These are phyloP conservation scores for Penicillium lividum DNA, from an alignment of 495 filamentous ascomycete genomes.

Conservation along the genomic window DNA sequence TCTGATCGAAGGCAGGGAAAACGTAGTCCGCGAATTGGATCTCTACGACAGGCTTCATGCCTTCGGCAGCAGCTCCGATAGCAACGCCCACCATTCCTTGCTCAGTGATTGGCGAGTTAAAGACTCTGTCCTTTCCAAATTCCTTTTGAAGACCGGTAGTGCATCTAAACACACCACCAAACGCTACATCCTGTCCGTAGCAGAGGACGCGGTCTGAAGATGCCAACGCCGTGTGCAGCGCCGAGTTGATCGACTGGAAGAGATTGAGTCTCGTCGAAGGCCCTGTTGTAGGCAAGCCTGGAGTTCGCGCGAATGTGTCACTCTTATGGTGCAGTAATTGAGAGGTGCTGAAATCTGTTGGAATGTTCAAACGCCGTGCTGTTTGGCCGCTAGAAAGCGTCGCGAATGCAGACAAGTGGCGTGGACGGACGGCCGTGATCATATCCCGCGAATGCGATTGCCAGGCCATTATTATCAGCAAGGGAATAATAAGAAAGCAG, in stretches of 20 bases:
- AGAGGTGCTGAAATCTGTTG: conserved; percentile 83
- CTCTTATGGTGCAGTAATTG: conserved; percentile 69
- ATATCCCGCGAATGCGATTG: no score
- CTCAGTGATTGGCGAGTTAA: conserved; percentile 93
- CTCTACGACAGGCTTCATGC: conserved; percentile 91
- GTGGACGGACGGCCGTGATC: no score
- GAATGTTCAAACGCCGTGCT: conserved; percentile 61
- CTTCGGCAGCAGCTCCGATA: conserved; percentile 87
- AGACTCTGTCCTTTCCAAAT: conserved; percentile 89
- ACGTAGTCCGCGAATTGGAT: conserved; percentile 99
- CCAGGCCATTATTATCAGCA: no score
- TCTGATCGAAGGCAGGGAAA: conserved; percentile 94
- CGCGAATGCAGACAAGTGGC: no score
- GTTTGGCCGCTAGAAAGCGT: conserved; percentile 50
- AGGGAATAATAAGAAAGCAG: no score
- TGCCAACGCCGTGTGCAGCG: conserved; percentile 74
- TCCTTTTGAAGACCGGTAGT: conserved; percentile 84
- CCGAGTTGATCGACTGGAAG: conserved; percentile 78
- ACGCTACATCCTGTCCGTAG: conserved; percentile 96
- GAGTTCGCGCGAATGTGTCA: conserved; percentile 63
- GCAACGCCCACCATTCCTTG: conserved; percentile 96
- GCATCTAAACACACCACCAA: conserved; percentile 95
- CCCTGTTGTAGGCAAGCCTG: conserved; percentile 60
- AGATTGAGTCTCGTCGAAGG: conserved; percentile 65
- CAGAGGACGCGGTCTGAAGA: conserved; percentile 83